Conservation (phyloP, 2,329 filamentous ascomycete genomes). For the Mycocentrospora acerina region DNA sequence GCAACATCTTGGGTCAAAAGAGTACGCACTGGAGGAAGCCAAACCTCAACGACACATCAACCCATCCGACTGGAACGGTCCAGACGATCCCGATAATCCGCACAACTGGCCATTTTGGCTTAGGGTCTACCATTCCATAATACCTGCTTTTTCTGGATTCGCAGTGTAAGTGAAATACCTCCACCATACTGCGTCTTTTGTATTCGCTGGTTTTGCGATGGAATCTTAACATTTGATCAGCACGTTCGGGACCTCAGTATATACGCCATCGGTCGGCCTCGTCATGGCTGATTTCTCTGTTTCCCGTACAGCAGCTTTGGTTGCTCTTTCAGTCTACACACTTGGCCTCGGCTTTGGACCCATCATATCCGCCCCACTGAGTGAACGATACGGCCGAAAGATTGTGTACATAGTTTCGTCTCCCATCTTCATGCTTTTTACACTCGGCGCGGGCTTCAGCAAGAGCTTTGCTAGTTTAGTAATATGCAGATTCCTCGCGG, state of each 20-base stretch:
- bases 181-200: too few relatives aligned
- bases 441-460: conserved; percentile 56
- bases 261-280: conserved; percentile 51
- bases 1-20: too few relatives aligned
- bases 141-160: conserved; percentile 40
- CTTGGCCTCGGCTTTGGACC: conserved; percentile 63
- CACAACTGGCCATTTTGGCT: conserved; percentile 40
- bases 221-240: too few relatives aligned
- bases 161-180: conserved; percentile 39
- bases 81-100: conserved; percentile 41
- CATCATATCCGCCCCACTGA: conserved; percentile 59
- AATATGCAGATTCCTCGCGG: conserved; percentile 68
- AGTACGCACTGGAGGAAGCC: too few relatives aligned
- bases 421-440: conserved; percentile 57
- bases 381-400: conserved; percentile 59
- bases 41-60: too few relatives aligned
- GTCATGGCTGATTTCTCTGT: conserved; percentile 58
- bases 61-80: conserved; percentile 41
- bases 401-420: conserved; percentile 53
- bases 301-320: conserved; percentile 57
- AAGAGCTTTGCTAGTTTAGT: conserved; percentile 54
- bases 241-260: conserved; percentile 57
- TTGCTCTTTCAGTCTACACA: conserved; percentile 62
- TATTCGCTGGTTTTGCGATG: too few relatives aligned
- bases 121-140: conserved; percentile 35